Evolutionary conservation across 306 rosid species (phyloP).

Genomic region (Sindora glabra): DNA sequence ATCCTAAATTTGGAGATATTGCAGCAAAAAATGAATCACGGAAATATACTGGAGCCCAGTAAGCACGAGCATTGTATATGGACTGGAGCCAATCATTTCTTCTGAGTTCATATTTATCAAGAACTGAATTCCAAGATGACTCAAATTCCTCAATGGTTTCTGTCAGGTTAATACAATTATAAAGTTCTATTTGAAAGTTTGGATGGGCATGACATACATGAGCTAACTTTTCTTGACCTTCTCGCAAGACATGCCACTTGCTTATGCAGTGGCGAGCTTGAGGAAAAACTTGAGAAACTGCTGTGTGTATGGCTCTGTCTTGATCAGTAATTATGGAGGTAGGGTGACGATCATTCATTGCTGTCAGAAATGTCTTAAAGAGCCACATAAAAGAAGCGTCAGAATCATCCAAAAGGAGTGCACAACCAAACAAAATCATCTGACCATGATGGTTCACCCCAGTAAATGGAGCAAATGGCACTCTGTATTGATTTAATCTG

Average conservation of each 20-base stretch:
- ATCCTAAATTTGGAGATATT: constrained; percentile 62
- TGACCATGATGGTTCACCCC: constrained; percentile 94
- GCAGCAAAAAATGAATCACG: constrained; percentile 74
- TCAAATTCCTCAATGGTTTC: constrained; percentile 92
- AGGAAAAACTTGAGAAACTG: constrained; percentile 53
- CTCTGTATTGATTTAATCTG: constrained; percentile 61
- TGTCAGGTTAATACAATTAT: constrained; percentile 82
- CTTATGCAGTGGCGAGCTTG: constrained; percentile 53
- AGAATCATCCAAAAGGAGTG: constrained; percentile 80
- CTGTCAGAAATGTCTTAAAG: constrained; percentile 61
- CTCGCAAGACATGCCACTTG: constrained; percentile 58
- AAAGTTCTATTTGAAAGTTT: constrained; percentile 66
- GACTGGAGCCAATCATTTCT: constrained; percentile 81
- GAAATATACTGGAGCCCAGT: constrained; percentile 86
- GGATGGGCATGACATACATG: constrained; percentile 49
- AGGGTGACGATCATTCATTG: constrained; percentile 51
- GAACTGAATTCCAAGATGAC: constrained; percentile 67
- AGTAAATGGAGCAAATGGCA: constrained; percentile 80
- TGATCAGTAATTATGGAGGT: constrained; percentile 51
- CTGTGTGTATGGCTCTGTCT: constrained; percentile 47
- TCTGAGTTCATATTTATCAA: constrained; percentile 70
- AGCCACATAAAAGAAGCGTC: constrained; percentile 86
- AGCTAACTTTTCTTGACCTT: constrained; percentile 56
- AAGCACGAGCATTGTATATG: constrained; percentile 51
- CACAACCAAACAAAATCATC: constrained; percentile 80